These are phyloP conservation scores for Tetraselmis chui DNA, from an alignment of 139 green algal species.

Conservation along the genomic window DNA sequence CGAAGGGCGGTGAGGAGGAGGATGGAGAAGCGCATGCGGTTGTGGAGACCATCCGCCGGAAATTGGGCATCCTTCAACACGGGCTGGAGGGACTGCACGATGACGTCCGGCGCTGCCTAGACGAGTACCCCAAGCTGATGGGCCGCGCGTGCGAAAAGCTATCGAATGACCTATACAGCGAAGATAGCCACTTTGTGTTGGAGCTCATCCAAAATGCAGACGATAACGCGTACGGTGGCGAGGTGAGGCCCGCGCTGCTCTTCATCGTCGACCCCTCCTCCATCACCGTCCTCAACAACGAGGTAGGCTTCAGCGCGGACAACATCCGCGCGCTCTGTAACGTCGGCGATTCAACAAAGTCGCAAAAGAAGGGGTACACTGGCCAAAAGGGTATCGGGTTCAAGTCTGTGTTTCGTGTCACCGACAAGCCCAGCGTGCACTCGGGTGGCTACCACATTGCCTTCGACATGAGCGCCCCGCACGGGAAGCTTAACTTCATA, in stretches of 20 bases:
- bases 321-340: constrained; percentile 8
- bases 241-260: constrained; percentile 16
- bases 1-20: not conserved
- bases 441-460: constrained; percentile 38
- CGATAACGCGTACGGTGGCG: constrained; percentile 11
- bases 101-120: not conserved
- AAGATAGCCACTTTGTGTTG: not conserved
- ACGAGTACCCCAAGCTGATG: not conserved
- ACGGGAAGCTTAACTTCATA: constrained; percentile 39
- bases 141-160: not conserved
- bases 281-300: constrained; percentile 18
- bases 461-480: constrained; percentile 28
- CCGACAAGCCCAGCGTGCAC: constrained; percentile 29
- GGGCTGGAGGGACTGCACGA: not conserved
- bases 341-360: constrained; percentile 9
- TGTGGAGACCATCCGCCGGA: not conserved
- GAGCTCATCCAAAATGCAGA: not conserved
- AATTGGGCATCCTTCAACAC: not conserved
- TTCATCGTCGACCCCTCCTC: constrained; percentile 2
- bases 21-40: not conserved
- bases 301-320: constrained; percentile 3
- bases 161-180: not conserved
- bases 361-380: constrained; percentile 7
- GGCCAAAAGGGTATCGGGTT: constrained; percentile 43
- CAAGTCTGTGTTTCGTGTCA: constrained; percentile 44